A percentile compares a stretch with the other conserved stretches of the same genome.
Conservation (phyloP, 1,284 basidiomycete genomes). For the Ganoderma sinense region DNA sequence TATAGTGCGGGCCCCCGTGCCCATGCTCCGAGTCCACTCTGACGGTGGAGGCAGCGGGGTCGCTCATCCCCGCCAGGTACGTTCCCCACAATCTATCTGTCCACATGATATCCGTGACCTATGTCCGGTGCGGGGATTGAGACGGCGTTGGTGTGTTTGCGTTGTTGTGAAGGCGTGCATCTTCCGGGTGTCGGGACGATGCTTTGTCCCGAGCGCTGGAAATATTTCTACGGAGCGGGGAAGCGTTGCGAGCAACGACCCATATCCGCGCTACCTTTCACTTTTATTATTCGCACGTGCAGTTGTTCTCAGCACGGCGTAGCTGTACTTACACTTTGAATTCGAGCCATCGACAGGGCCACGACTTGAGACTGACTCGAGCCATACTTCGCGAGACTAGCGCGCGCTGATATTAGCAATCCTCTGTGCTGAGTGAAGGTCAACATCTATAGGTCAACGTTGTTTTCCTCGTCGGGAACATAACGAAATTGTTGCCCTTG, state of each 20-base stretch:
- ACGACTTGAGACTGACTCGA: neutral
- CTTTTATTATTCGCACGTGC: neutral
- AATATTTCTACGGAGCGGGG: neutral
- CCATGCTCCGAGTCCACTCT: neutral
- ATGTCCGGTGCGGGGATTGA: neutral
- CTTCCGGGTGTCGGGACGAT: neutral
- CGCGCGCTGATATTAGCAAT: neutral
- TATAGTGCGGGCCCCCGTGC: neutral
- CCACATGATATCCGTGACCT: neutral
- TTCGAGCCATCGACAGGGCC: neutral
- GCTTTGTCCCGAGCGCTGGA: neutral
- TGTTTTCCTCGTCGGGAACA: neutral
- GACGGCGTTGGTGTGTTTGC: neutral
- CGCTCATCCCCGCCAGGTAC: neutral
- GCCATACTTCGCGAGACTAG: neutral
- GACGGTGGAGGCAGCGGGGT: neutral
- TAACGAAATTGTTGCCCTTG: neutral
- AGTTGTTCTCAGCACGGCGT: neutral
- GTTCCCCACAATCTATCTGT: slow-evolving; percentile 3
- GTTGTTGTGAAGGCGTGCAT: neutral
- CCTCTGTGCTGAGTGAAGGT: too few species aligned
- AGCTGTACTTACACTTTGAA: neutral
- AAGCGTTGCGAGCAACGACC: neutral
- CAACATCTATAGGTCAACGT: neutral
- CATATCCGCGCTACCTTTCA: neutral